Evolutionary conservation across 2,329 filamentous ascomycete genomes (phyloP).

Genomic region (Emergomyces pasteurianus): DNA sequence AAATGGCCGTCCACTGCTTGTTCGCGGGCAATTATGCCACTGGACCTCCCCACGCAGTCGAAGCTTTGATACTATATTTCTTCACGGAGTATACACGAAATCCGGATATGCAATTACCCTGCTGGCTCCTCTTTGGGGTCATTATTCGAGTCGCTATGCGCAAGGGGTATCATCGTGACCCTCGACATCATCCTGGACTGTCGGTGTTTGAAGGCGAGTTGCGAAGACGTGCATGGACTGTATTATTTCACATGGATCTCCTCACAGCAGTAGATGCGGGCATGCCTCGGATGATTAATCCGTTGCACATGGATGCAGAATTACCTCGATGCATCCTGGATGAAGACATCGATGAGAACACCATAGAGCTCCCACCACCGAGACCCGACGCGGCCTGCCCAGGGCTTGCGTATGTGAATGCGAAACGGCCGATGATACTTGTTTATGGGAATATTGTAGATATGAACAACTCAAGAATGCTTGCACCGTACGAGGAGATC

Average conservation of each 20-base stretch:
- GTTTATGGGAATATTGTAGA: slow-evolving; percentile 28
- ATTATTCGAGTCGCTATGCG: slow-evolving; percentile 49
- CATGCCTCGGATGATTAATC: slow-evolving; percentile 48
- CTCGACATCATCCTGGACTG: slow-evolving; percentile 42
- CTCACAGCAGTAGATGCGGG: slow-evolving; percentile 54
- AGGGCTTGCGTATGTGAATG: slow-evolving; percentile 25
- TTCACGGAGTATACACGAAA: slow-evolving; percentile 42
- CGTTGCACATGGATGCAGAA: slow-evolving; percentile 48
- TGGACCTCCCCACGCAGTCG: slow-evolving; percentile 39
- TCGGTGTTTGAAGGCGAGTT: slow-evolving; percentile 46
- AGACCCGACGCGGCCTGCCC: slow-evolving; percentile 45
- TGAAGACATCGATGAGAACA: slow-evolving; percentile 45
- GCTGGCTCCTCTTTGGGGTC: slow-evolving; percentile 43
- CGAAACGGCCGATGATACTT: slow-evolving; percentile 24
- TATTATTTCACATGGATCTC: slow-evolving; percentile 44
- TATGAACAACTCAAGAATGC: slow-evolving; percentile 23
- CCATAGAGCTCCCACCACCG: slow-evolving; percentile 39
- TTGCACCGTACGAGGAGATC: slow-evolving; percentile 25
- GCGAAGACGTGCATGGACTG: slow-evolving; percentile 31
- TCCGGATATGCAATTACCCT: slow-evolving; percentile 42
- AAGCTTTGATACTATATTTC: slow-evolving; percentile 45
- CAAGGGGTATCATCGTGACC: slow-evolving; percentile 50
- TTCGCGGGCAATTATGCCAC: slow-evolving; percentile 43
- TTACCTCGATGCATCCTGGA: slow-evolving; percentile 50
- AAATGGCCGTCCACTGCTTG: slow-evolving; percentile 40